These are phyloP conservation scores for Discostella stelligeroides DNA, from an alignment of 108 stramenopile genomes.

Conservation along the genomic window DNA sequence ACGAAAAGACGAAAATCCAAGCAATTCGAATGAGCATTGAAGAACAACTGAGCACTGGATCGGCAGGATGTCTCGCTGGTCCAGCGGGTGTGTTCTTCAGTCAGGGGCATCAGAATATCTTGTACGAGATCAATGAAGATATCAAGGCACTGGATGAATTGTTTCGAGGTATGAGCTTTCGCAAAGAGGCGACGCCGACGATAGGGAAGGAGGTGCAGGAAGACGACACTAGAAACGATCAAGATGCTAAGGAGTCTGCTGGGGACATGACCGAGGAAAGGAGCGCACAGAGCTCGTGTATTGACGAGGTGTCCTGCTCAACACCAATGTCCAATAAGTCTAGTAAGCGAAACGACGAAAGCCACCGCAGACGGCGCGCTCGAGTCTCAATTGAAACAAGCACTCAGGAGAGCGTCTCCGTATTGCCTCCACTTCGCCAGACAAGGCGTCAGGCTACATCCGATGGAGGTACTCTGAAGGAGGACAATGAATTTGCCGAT, in stretches of 20 bases:
- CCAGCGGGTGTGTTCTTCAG: constrained; percentile 35
- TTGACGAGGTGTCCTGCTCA: constrained; percentile 7
- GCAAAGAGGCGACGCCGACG: constrained; percentile 36
- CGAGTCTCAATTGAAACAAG: not conserved
- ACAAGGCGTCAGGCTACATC: constrained; percentile 11
- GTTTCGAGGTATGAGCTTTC: constrained; percentile 77
- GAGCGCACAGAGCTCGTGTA: constrained; percentile 6
- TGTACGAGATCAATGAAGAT: constrained; percentile 83
- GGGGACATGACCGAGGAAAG: constrained; percentile 4
- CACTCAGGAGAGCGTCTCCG: constrained; percentile 5
- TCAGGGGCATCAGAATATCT: constrained; percentile 55
- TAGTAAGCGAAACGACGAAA: constrained; percentile 15
- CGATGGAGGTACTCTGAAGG: constrained; percentile 18
- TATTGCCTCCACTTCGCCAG: constrained; percentile 16
- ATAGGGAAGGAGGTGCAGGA: not conserved
- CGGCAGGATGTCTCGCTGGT: constrained; percentile 29
- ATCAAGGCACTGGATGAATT: constrained; percentile 81
- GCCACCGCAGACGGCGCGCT: constrained; percentile 20
- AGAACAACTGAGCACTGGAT: constrained; percentile 33
- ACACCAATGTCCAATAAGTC: constrained; percentile 23
- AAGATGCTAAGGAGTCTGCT: constrained; percentile 1
- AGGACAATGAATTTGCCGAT: constrained; percentile 56
- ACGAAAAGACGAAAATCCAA: constrained; percentile 73
- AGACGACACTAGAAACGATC: constrained; percentile 23
- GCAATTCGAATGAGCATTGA: constrained; percentile 40